Percentiles rank a stretch among this genome's conserved stretches.
phyloP scores from a whole-genome alignment of 108 stramenopile genomes.

The Epipyxis sp. region DNA sequence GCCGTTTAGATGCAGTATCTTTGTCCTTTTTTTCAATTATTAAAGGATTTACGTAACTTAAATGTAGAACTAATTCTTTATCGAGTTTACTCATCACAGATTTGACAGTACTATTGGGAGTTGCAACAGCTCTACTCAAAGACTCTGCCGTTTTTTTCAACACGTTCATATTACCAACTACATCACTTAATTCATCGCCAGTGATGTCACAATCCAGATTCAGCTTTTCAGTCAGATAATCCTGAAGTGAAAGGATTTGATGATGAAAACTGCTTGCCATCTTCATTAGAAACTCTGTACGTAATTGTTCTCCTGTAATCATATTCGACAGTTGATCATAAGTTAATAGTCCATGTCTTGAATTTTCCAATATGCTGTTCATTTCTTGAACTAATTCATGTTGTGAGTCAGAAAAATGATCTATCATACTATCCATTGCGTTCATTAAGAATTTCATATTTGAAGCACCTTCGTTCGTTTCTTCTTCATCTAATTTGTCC shows the following conservation, averaged over 20 bases:
- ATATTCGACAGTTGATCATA: conserved; percentile 3
- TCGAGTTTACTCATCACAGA: neutral
- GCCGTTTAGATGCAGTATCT: too few relatives aligned
- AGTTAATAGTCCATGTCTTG: neutral
- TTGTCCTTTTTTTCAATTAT: too few relatives aligned
- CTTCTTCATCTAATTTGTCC: neutral
- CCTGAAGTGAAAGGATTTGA: neutral
- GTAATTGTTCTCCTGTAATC: neutral
- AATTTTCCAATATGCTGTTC: neutral
- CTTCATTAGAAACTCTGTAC: neutral
- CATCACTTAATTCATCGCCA: neutral
- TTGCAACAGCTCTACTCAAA: neutral
- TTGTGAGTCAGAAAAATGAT: conserved; percentile 1
- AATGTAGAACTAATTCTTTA: conserved; percentile 1
- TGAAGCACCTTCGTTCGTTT: neutral
- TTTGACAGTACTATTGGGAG: neutral
- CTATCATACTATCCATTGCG: neutral
- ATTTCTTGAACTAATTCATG: conserved; percentile 21
- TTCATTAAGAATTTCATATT: neutral
- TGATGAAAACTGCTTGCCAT: neutral
- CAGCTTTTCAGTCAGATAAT: neutral
- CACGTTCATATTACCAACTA: neutral
- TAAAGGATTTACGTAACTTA: neutral
- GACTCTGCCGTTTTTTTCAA: neutral
- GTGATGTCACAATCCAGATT: neutral